Percentiles rank a stretch among this genome's conserved stretches.
phyloP scores from a whole-genome alignment of 495 filamentous ascomycete species.

The Aspergillus diversus region DNA sequence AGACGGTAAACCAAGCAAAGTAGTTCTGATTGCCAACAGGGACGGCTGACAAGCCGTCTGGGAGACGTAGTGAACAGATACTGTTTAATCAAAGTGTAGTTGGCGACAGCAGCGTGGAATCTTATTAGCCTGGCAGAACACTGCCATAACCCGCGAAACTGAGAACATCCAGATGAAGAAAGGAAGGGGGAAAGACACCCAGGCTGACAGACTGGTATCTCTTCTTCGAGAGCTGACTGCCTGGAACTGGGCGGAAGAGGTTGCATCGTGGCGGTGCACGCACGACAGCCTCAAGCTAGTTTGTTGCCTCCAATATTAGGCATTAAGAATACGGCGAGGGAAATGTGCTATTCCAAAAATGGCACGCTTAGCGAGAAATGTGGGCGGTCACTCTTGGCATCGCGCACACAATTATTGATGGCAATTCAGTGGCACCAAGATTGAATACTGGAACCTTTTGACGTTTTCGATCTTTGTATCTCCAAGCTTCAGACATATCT shows the following conservation, averaged over 20 bases:
- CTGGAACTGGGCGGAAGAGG: constrained; percentile 20
- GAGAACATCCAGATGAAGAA: constrained; percentile 8
- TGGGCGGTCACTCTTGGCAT: constrained; percentile 33
- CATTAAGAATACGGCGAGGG: constrained; percentile 12
- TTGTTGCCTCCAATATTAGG: constrained; percentile 23
- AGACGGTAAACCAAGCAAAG: not conserved
- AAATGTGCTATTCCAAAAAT: constrained; percentile 39
- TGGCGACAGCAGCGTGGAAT: not conserved
- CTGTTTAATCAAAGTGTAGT: too few species aligned
- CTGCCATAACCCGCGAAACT: constrained; percentile 15
- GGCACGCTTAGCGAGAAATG: constrained; percentile 48
- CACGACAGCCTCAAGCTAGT: not conserved
- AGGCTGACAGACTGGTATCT: constrained; percentile 1
- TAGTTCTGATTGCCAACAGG: not conserved
- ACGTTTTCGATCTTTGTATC: constrained; percentile 33
- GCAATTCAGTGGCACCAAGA: constrained; percentile 15
- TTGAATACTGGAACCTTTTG: constrained; percentile 22
- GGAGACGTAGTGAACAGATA: too few species aligned
- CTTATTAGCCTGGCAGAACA: constrained; percentile 9
- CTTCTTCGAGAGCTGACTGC: not conserved
- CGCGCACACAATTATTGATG: constrained; percentile 37
- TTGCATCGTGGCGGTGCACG: not conserved
- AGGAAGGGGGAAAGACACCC: not conserved
- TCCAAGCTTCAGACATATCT: constrained; percentile 26
- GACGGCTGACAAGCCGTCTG: not conserved